phyloP scores from a whole-genome alignment of 345 rosid genomes.

The Linum trigynum region DNA sequence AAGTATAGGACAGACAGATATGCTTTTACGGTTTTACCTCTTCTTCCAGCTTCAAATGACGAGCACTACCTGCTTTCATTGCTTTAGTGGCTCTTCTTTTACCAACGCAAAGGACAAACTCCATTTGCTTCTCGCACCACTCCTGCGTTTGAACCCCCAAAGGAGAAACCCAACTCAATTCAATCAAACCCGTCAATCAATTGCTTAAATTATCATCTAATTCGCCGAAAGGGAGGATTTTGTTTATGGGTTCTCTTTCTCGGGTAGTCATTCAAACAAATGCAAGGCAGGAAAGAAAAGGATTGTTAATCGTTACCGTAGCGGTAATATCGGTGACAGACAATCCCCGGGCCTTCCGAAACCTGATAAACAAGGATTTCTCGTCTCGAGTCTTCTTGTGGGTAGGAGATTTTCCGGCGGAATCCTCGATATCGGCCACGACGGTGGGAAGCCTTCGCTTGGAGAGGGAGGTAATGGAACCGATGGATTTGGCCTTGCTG shows the following conservation, averaged over 20 bases:
- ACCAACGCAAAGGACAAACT: slow-evolving; percentile 40
- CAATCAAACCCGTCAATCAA: background rate
- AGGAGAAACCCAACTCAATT: background rate
- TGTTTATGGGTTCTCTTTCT: no score
- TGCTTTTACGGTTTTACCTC: slow-evolving; percentile 38
- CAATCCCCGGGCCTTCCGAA: slow-evolving; percentile 46
- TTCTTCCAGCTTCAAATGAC: slow-evolving; percentile 58
- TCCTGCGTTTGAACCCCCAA: slow-evolving; percentile 29
- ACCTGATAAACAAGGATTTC: slow-evolving; percentile 35
- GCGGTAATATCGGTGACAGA: slow-evolving; percentile 60
- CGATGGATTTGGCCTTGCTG: slow-evolving; percentile 24
- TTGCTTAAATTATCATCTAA: no score
- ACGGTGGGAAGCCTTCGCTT: slow-evolving; percentile 26
- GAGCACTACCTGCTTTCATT: slow-evolving; percentile 66
- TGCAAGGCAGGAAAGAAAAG: background rate
- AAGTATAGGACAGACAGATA: background rate
- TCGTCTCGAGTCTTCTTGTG: slow-evolving; percentile 22
- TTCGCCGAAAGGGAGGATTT: no score
- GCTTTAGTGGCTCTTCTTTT: slow-evolving; percentile 38
- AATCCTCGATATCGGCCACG: slow-evolving; percentile 54
- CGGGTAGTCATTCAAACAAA: no score
- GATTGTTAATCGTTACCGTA: slow-evolving; percentile 31
- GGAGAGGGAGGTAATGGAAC: slow-evolving; percentile 30
- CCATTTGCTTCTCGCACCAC: slow-evolving; percentile 88
- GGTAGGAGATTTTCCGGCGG: slow-evolving; percentile 12